phyloP scores from a whole-genome alignment of 192 early-diverging fungal species.

The Coemansia sp. region DNA sequence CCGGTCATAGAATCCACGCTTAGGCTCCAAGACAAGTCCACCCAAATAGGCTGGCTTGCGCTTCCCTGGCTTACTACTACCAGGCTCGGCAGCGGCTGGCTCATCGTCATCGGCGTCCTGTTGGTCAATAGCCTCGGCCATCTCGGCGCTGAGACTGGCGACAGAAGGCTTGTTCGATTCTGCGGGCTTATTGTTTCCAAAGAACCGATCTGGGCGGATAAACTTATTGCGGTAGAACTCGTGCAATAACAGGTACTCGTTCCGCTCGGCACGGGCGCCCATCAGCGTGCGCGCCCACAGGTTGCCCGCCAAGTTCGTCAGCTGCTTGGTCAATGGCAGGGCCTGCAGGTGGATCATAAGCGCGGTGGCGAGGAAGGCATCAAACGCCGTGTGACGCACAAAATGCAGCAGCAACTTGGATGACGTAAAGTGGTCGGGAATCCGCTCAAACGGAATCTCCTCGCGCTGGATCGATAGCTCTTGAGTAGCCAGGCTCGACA shows the following conservation, averaged over 20 bases:
- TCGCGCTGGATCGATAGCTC: conserved; percentile 80
- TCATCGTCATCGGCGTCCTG: conserved; percentile 21
- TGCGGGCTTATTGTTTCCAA: conserved; percentile 3
- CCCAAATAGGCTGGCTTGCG: conserved; percentile 93
- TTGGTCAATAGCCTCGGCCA: conserved; percentile 35
- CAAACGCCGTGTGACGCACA: conserved; percentile 79
- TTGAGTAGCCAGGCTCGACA: conserved; percentile 75
- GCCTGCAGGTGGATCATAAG: conserved; percentile 92
- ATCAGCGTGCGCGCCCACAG: conserved; percentile 90
- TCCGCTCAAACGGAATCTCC: conserved; percentile 82
- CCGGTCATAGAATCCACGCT: conserved; percentile 95
- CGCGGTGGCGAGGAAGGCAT: conserved; percentile 75
- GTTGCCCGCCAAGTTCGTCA: conserved; percentile 94
- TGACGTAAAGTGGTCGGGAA: conserved; percentile 67
- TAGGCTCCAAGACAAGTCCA: conserved; percentile 96
- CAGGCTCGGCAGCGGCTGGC: conserved; percentile 17
- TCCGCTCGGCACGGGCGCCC: conserved; percentile 90
- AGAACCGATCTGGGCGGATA: conserved; percentile 87
- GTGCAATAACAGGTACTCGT: conserved; percentile 94
- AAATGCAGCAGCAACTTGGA: conserved; percentile 65
- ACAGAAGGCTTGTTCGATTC: neutral
- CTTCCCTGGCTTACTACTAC: conserved; percentile 49
- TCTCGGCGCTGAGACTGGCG: conserved; percentile 32
- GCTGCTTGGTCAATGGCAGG: conserved; percentile 87
- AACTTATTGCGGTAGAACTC: conserved; percentile 93